These are phyloP conservation scores for Fusarium udum DNA, from an alignment of 2,329 filamentous ascomycete species.

Conservation along the genomic window DNA sequence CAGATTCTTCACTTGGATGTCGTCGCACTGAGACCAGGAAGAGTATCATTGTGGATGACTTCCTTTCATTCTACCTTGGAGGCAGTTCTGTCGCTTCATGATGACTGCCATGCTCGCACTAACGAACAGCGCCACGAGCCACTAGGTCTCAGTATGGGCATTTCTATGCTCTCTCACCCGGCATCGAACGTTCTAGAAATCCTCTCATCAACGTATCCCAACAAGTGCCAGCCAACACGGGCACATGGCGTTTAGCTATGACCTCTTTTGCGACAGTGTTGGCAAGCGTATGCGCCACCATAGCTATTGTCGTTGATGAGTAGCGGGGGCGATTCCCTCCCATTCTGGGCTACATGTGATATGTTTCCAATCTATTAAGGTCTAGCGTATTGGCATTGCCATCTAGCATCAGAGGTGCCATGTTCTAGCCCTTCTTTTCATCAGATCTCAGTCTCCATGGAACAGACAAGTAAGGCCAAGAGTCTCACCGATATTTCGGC, in stretches of 20 bases:
- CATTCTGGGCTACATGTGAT: fast-evolving
- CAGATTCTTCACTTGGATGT: fast-evolving
- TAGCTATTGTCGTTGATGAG: not conserved
- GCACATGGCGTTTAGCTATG: not conserved
- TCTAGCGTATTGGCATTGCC: not conserved
- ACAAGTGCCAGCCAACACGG: not conserved
- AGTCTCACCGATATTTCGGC: not conserved
- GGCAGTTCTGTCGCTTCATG: not conserved
- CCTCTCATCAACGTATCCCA: too few species aligned
- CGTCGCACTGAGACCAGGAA: fast-evolving
- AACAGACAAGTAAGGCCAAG: not conserved
- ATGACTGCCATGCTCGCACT: not conserved
- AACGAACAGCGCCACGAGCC: not conserved
- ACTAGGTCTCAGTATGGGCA: not conserved
- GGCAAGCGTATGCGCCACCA: not conserved
- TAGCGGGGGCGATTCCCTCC: not conserved
- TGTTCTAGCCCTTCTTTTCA: not conserved
- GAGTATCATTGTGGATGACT: not conserved
- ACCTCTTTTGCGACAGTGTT: not conserved
- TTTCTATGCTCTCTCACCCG: fast-evolving
- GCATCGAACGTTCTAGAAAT: not conserved
- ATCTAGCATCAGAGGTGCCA: not conserved
- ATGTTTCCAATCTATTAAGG: not conserved
- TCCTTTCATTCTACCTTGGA: not conserved
- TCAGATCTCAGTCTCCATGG: not conserved